phyloP scores from a whole-genome alignment of 2,329 filamentous ascomycete species.

The Fusarium robinianum region DNA sequence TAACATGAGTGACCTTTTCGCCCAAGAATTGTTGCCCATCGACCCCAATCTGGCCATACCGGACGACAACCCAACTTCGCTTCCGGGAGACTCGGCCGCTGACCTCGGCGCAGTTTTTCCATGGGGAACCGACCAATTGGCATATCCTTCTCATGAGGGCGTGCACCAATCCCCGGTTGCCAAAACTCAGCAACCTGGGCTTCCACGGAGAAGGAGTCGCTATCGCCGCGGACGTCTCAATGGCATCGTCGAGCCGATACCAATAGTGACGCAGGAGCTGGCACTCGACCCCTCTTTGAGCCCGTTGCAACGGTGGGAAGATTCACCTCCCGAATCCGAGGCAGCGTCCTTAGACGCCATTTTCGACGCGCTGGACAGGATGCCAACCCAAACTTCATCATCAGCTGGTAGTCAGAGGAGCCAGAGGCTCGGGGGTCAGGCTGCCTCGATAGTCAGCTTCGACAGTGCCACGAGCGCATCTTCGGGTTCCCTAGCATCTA shows the following conservation, averaged over 20 bases:
- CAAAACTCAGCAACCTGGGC: conserved; percentile 1
- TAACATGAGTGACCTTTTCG: no score
- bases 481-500: conserved; percentile 11
- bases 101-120: no score
- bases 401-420: conserved; percentile 16
- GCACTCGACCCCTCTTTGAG: conserved; percentile 13
- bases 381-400: conserved; percentile 12
- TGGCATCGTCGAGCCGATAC: background rate
- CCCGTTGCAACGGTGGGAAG: conserved; percentile 33
- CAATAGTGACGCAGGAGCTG: no score
- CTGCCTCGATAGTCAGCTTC: conserved; percentile 21
- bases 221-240: conserved; percentile 2
- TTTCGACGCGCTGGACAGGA: conserved; percentile 17
- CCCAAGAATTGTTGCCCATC: no score
- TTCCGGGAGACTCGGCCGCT: no score
- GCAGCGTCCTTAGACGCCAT: conserved; percentile 30
- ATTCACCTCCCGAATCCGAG: conserved; percentile 30
- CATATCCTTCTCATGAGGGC: no score
- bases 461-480: conserved; percentile 28
- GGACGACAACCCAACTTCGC: no score
- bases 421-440: conserved; percentile 9
- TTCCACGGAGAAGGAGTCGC: conserved; percentile 6
- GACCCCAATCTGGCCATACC: no score
- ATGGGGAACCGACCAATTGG: no score
- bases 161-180: no score